Evolutionary conservation across 306 rosid genomes (phyloP), one percentile per base, ranked within the genome.

Genomic region (Begonia fuchsioides): DNA sequence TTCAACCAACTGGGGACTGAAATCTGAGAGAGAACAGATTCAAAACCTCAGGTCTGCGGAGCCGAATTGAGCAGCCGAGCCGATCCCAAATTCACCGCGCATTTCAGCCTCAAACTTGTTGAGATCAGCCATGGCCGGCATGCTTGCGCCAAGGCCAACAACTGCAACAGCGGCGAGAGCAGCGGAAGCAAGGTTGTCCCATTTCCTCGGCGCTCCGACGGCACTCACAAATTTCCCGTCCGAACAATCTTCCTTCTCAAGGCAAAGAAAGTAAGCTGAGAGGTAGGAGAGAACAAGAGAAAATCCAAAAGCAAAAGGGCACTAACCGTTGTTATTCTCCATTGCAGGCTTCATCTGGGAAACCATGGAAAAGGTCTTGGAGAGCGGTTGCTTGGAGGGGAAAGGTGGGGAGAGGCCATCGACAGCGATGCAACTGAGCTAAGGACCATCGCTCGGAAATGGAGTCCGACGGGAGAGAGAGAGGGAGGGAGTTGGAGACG

Each of bases 51-150:
- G 95, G 51, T 88, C 97, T 10, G 97, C 97, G 38, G 95, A 88
- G 17, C 97, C 97, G 55, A 58, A 88, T 18, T 88, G 97, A 1
- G 97, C 97, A 0, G 97, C 97, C 0, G 97, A 88, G 40, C 95
- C 97, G 2, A 81, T 88, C 1, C 97, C 97, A 55, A 88, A 88
- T 68, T 88, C 94, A 53, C 96, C 96, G 47, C 88, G 81, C 0
- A 74, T 32, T 1, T 61, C 81, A 12, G 96, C 96, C 51, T 83
- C 96, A 44, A 16, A 83, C 62, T 81, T 87, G 68, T 87, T 87
- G 56, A 87, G 94, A 56, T 83, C 96, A 54, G 96, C 96, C 49
- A 81, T 49, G 50, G 96, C 83, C 39, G 93, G 69, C 69, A 81
- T 66, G 75, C 66, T 78, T 44, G 78, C 60, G 61, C 62, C 51